Base-by-base conservation (phyloP, 2,329 filamentous ascomycete genomes). In the Penicillium sp. region DNA sequence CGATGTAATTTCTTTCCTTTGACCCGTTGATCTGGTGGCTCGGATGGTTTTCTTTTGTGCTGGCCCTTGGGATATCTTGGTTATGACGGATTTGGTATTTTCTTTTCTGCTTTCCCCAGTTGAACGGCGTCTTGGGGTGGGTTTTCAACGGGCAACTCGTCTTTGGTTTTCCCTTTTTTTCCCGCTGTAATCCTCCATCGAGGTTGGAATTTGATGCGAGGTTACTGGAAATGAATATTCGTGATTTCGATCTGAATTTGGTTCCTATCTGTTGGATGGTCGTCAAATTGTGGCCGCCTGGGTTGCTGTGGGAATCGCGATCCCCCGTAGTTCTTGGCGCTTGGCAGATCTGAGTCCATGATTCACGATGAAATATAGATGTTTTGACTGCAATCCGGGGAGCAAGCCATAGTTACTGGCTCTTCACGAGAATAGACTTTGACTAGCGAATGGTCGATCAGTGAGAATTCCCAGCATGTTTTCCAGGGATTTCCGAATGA, bases 91-190 rank as follows among this genome's bases (percentile, higher is more conserved):
- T 48, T 43, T 38, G 41, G 38, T 52, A 38, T 41, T 41, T 41
- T 40, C 37, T 41, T 39, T 34, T 36, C 35, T 34, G 37, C 30
- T 41, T 40, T 43, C 34, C 39, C 44, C 46, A 50, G 48, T 61
- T 39, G 54, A 54, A 51, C 57, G 60, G 59, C 60, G 60, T 64
- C 55, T 37, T 57, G 55, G 44, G 61, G 56, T 59, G 58, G 60
- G 58, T 55, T 54, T 32, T 56, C 36, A 47, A 49, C 42, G 52
- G 57, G 56, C 55, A 56, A 53, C 53, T 51, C 46, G 46, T 47
- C 5, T 22, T 22, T 22, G 18, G 18, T 22, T 5, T 22, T 36
- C 38, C 25, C 34, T 44, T 15, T 34, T 25, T 31, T 30, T 13
- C 27, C 25, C 16, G 26, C 14, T 14, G 15, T 32, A n/a, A 23